A percentile compares a stretch with the other conserved stretches of the same genome.
phyloP scores from a whole-genome alignment of 2,329 filamentous ascomycete genomes.

The Colletotrichum incanum region DNA sequence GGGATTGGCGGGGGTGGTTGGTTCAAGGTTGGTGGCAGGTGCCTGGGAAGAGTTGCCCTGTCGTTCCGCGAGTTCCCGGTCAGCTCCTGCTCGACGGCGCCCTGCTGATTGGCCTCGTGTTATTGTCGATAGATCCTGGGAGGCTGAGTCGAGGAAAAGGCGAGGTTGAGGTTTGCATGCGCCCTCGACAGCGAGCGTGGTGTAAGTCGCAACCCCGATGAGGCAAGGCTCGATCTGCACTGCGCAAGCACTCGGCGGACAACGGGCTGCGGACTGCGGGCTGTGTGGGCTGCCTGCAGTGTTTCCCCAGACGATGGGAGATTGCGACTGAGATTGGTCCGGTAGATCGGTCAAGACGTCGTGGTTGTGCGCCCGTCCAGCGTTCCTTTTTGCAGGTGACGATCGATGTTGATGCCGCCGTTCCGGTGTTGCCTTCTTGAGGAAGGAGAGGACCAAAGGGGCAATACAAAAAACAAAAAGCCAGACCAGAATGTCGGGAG shows the following conservation, averaged over 20 bases:
- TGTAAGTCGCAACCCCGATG: slow-evolving; percentile 29
- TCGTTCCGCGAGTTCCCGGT: neutral
- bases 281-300: neutral
- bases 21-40: slow-evolving; percentile 27
- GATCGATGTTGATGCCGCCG: neutral
- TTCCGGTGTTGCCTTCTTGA: too few species aligned
- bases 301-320: slow-evolving; percentile 1
- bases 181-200: neutral
- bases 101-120: slow-evolving; percentile 5
- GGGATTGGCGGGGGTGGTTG: slow-evolving; percentile 44
- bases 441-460: neutral
- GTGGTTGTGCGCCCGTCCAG: neutral
- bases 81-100: neutral
- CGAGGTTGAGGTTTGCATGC: neutral
- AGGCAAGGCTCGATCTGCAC: slow-evolving; percentile 20
- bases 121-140: neutral
- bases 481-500: slow-evolving; percentile 8
- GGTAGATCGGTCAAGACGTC: neutral
- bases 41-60: neutral
- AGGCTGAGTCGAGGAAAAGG: neutral
- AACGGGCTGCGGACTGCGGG: neutral
- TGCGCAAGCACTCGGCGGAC: neutral
- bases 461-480: neutral
- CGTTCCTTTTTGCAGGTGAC: neutral
- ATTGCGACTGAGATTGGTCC: slow-evolving; percentile 2